Evolutionary conservation across 1,284 basidiomycete genomes (phyloP), one percentile per base, ranked within the genome.

Genomic region (Heliocybe sulcata): DNA sequence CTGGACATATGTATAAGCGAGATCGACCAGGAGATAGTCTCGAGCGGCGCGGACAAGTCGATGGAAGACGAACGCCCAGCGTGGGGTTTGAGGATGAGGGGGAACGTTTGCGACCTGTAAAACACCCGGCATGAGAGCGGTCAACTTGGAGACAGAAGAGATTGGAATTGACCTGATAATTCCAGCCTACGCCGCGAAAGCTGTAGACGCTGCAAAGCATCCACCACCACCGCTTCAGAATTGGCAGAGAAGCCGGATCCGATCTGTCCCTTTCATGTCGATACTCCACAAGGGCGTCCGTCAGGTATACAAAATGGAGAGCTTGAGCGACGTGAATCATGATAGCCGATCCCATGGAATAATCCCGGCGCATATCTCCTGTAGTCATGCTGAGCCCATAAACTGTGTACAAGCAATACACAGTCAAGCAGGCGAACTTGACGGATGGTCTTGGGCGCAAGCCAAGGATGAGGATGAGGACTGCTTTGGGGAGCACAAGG

Each of bases 151-250:
- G 38, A 42, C 38, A 42, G 3, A 16, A 20, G 38, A 20, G 20
- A 35, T 10, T 2, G 27, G 6, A 33, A 31, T 3, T 33, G 35
- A 63, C 62, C 55, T 59, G 54, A 53, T 61, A 59, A 53, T 58
- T 61, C 62, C 59, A 63, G 20, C 63, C 57, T 29, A 61, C 54
- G 2, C 62, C 62, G 22, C 61, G 58, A 8, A 54, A 51, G 20
- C 53, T 55, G 31, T 53, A 54, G 27, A 56, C 49, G 9, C 60
- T 29, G 53, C 58, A 55, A 23, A 52, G 35, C 8, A 58, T 20
- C 60, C 58, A 63, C 26, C 55, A 57, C 20, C 58, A 12, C 35
- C 60, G 52, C 26, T 55, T 35, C 42, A 38, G 42, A 16, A 62
- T 26, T 2, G 58, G 26, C n/a, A 31, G 51, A 16, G 56, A 33